Conservation (phyloP, 129 eudicot species). For the Lactuca saligna region DNA sequence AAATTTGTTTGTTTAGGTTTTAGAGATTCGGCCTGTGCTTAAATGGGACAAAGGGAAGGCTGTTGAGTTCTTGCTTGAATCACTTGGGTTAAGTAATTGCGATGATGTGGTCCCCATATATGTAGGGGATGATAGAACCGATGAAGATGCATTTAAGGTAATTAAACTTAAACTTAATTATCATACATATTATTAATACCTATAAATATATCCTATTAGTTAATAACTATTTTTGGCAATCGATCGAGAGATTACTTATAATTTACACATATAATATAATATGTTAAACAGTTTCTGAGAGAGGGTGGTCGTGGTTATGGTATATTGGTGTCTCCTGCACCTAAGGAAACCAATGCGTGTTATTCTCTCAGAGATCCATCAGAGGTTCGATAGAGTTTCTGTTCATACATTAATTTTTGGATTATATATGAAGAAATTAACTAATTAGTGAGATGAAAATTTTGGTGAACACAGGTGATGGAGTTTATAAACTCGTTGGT, state of each 20-base stretch:
- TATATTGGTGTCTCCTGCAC: conserved; percentile 73
- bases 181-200: too few species aligned
- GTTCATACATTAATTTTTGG: not conserved
- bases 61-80: conserved; percentile 80
- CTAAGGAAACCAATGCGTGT: conserved; percentile 79
- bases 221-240: not conserved
- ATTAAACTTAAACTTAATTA: not conserved
- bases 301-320: conserved; percentile 73
- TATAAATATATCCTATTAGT: not conserved
- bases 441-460: not conserved
- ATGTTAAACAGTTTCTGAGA: conserved; percentile 60
- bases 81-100: conserved; percentile 75
- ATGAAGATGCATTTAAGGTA: conserved; percentile 98
- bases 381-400: conserved; percentile 50
- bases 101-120: conserved; percentile 89
- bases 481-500: conserved; percentile 67
- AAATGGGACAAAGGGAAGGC: conserved; percentile 99
- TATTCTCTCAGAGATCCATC: conserved; percentile 89
- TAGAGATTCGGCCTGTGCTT: conserved; percentile 93
- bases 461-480: conserved; percentile 45
- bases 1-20: conserved; percentile 42
- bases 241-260: too few species aligned
- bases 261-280: too few species aligned
- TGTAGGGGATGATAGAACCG: conserved; percentile 92
- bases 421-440: too few species aligned